Evolutionary conservation across 192 early-diverging fungal genomes (phyloP).

Genomic region (Phycomyces blakesleeanus): DNA sequence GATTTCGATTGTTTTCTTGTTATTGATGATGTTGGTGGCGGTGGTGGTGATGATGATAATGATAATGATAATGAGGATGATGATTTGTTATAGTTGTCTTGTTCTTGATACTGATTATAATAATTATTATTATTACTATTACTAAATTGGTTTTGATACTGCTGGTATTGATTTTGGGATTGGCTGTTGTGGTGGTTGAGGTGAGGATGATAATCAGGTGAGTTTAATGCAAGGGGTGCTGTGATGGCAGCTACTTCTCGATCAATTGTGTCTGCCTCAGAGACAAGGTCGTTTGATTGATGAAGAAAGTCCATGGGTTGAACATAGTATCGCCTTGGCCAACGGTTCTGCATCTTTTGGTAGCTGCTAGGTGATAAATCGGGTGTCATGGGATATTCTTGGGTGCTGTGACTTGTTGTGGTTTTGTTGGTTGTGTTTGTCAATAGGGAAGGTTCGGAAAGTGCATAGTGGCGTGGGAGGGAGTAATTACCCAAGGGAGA

Average conservation of each 20-base stretch:
- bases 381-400: slow-evolving; percentile 23
- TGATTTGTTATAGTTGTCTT: too few species aligned
- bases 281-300: not conserved
- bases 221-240: not conserved
- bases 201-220: slow-evolving; percentile 13
- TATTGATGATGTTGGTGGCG: not conserved
- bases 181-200: not conserved
- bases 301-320: slow-evolving; percentile 17
- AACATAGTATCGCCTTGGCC: not conserved
- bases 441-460: not conserved
- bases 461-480: too few species aligned
- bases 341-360: too few species aligned
- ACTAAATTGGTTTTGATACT: slow-evolving; percentile 7
- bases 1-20: too few species aligned
- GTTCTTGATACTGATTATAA: too few species aligned
- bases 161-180: not conserved
- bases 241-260: slow-evolving; percentile 23
- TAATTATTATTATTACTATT: too few species aligned
- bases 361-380: slow-evolving; percentile 8
- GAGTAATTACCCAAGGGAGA: too few species aligned
- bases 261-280: slow-evolving; percentile 23
- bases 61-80: too few species aligned
- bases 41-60: slow-evolving; percentile 4
- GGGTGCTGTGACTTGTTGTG: too few species aligned
- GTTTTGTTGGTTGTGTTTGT: slow-evolving; percentile 4